Evolutionary conservation across 805 yeast species (phyloP), one percentile per base, ranked within the genome.

Genomic region (Saturnispora galanensis): DNA sequence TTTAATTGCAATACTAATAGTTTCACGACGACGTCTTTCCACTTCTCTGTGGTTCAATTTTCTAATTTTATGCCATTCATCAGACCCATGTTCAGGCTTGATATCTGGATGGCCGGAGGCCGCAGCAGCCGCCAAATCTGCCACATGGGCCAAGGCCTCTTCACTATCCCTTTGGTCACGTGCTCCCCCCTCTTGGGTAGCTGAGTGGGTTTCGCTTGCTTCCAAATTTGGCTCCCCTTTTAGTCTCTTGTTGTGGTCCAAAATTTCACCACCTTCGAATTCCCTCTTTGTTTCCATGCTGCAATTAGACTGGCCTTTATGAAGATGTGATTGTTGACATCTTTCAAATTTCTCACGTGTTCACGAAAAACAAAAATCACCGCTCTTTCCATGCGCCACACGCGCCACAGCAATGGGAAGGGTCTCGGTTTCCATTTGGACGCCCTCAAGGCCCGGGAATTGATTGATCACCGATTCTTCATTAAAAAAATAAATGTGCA

Each of bases 11-110:
- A 72, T 68, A 64, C 87, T 89, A 59, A 89, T 89, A 39, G 80
- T 76, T 60, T 88, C 95, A 58, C 97, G 77, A 64, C 97, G 77
- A 55, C 96, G 78, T 59, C 95, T 76, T 66, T 89, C 97, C 17
- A 89, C 97, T 65, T 89, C 96, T 65, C 88, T 89, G 68, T 93
- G 98, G 64, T 87, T 89, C 55, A 85, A 85, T 56, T 84, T 81
- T 56, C 96, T 79, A 59, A 79, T 77, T 49, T 73, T 73, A 58
- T 82, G 87, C 90, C 93, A 84, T 60, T 84, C 94, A 38, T 81
- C 86, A 29, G 82, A 64, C n/a, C 93, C 93, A 38, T 43, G 46
- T 17, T 35, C 37, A 5, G 40, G 33, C 17, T 38, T 38, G 9
- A 18, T 10, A 26, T 42, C 33, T 9, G 15, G 39, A 15, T 10